Evolutionary conservation across 169 alveolate genomes (phyloP).

Genomic region (Eimeria maxima): DNA sequence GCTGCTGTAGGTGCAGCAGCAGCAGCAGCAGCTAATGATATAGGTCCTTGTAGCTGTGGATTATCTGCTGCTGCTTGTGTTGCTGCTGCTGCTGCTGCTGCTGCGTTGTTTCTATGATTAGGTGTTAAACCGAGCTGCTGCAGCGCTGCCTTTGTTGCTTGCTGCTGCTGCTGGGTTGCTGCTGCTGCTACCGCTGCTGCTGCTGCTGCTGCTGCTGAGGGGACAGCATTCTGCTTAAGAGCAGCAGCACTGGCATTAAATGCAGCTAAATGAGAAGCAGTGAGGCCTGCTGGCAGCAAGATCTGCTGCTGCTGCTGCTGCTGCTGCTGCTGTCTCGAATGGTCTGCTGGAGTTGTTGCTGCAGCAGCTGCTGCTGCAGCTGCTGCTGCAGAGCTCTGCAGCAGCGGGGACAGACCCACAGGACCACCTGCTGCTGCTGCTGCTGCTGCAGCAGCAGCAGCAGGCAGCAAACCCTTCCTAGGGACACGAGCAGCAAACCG

Average conservation of each 20-base stretch:
- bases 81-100: constrained; percentile 42
- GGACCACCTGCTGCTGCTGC: constrained; percentile 21
- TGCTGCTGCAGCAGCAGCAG: constrained; percentile 67
- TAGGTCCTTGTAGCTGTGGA: constrained; percentile 12
- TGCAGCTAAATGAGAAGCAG: constrained; percentile 62
- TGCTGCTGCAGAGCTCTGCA: constrained; percentile 43
- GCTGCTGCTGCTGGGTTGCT: constrained; percentile 52
- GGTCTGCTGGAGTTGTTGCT: constrained; percentile 34
- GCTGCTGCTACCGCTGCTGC: constrained; percentile 63
- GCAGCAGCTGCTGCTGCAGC: not conserved
- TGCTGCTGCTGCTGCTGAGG: constrained; percentile 70
- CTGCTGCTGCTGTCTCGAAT: not conserved
- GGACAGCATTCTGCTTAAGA: not conserved
- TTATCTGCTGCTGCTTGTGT: constrained; percentile 23
- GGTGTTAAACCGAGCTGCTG: constrained; percentile 38
- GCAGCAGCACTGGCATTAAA: constrained; percentile 74
- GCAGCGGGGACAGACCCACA: constrained; percentile 13
- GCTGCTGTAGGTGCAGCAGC: constrained; percentile 64
- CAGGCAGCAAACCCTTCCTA: constrained; percentile 43
- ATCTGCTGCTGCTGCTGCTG: constrained; percentile 78
- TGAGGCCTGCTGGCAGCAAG: constrained; percentile 73
- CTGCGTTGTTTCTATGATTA: not conserved
- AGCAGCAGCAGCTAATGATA: not conserved
- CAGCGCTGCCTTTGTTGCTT: constrained; percentile 72
- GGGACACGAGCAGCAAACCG: constrained; percentile 56